Evolutionary conservation across 1,139 yeast species (phyloP).

Genomic region (Ogataea hybrid): DNA sequence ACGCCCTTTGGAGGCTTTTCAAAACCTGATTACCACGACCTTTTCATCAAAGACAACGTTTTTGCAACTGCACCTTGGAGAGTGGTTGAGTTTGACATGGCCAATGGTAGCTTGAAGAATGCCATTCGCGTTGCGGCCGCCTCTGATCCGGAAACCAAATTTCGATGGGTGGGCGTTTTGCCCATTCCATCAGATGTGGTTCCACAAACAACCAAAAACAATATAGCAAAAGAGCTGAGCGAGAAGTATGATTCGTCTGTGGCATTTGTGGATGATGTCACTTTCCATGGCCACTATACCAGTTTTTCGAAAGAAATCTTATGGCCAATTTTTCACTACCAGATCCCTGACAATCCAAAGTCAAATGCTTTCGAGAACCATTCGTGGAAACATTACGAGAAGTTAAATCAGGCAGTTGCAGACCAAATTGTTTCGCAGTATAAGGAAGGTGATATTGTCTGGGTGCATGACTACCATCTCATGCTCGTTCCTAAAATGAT

Average conservation of each 20-base stretch:
- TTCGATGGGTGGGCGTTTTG: conserved; percentile 83
- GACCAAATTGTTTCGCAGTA: conserved; percentile 67
- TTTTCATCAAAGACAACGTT: conserved; percentile 47
- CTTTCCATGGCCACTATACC: conserved; percentile 85
- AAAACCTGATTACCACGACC: conserved; percentile 44
- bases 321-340: conserved; percentile 97
- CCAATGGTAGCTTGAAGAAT: conserved; percentile 86
- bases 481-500: conserved; percentile 85
- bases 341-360: conserved; percentile 92
- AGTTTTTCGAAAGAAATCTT: conserved; percentile 89
- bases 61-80: conserved; percentile 78
- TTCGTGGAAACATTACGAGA: conserved; percentile 83
- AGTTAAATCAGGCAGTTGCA: conserved; percentile 77
- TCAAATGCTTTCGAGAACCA: conserved; percentile 95
- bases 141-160: conserved; percentile 42
- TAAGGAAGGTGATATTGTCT: conserved; percentile 67
- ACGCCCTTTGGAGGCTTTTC: conserved; percentile 83
- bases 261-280: conserved; percentile 70
- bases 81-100: conserved; percentile 65
- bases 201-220: conserved; percentile 50
- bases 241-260: conserved; percentile 57
- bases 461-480: conserved; percentile 95
- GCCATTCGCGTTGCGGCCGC: conserved; percentile 68
- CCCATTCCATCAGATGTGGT: conserved; percentile 90
- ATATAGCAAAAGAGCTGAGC: conserved; percentile 45